Conservation (phyloP, 192 early-diverging fungal genomes). For the Coemansia sp. region DNA sequence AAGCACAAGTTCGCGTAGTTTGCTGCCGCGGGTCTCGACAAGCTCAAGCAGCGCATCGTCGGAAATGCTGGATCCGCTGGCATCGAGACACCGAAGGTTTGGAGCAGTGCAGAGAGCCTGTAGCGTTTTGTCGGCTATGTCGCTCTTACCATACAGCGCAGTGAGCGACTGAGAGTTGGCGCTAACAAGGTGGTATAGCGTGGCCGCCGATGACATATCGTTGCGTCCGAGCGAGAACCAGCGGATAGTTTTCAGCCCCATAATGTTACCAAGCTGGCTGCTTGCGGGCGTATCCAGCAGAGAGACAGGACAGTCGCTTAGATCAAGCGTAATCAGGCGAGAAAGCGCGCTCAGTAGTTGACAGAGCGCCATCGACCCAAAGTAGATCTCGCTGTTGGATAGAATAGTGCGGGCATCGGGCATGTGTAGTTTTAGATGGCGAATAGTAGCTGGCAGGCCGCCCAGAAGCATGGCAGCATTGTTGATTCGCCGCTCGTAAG, state of each 20-base stretch:
- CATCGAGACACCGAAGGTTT: conserved; percentile 29
- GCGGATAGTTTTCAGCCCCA: conserved; percentile 23
- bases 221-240: conserved; percentile 52
- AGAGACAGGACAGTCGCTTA: conserved; percentile 42
- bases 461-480: conserved; percentile 24
- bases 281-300: conserved; percentile 12
- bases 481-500: conserved; percentile 42
- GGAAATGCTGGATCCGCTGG: conserved; percentile 42
- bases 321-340: conserved; percentile 29
- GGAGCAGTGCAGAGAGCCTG: conserved; percentile 31
- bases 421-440: conserved; percentile 40
- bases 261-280: conserved; percentile 9
- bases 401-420: conserved; percentile 23
- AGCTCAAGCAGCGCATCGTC: conserved; percentile 41
- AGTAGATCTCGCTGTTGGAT: conserved; percentile 37
- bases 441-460: conserved; percentile 18
- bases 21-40: conserved; percentile 19
- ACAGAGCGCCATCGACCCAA: conserved; percentile 31
- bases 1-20: conserved; percentile 34
- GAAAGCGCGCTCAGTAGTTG: conserved; percentile 30
- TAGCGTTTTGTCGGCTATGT: conserved; percentile 34
- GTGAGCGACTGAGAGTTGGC: conserved; percentile 30
- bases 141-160: conserved; percentile 30
- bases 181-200: conserved; percentile 21
- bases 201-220: conserved; percentile 46